These are phyloP conservation scores for Fusarium albosuccineum DNA, from an alignment of 2,329 filamentous ascomycete genomes.

Conservation along the genomic window DNA sequence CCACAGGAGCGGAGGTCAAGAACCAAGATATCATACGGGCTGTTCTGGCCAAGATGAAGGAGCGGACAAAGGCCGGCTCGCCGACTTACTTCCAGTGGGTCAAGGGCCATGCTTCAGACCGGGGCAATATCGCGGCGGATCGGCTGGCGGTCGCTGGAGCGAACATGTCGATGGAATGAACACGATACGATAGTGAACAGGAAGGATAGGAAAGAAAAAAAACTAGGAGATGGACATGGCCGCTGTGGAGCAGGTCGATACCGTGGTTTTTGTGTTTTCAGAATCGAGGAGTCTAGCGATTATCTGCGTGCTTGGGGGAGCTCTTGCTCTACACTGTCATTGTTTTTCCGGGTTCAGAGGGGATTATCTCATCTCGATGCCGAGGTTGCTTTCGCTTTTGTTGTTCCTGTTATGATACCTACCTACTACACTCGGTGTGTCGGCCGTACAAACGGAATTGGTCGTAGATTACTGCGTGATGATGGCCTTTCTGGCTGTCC, in stretches of 20 bases:
- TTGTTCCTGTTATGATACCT: slow-evolving; percentile 22
- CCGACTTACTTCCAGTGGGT: slow-evolving; percentile 86
- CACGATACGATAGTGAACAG: no score
- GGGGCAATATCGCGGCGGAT: slow-evolving; percentile 87
- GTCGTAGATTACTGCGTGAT: not conserved
- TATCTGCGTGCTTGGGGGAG: not conserved
- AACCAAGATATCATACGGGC: slow-evolving; percentile 87
- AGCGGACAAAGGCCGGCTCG: slow-evolving; percentile 71
- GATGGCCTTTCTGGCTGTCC: not conserved
- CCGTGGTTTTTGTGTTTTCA: slow-evolving; percentile 14
- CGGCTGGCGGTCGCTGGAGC: slow-evolving; percentile 72
- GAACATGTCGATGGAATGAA: slow-evolving; percentile 40
- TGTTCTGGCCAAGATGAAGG: slow-evolving; percentile 77
- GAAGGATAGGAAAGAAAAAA: not conserved
- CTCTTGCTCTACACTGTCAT: not conserved
- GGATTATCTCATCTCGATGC: slow-evolving; percentile 8
- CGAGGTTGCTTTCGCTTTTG: slow-evolving; percentile 7
- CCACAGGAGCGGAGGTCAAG: slow-evolving; percentile 77
- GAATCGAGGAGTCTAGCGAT: slow-evolving; percentile 22
- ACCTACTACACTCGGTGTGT: slow-evolving; percentile 6
- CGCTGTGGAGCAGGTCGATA: slow-evolving; percentile 9
- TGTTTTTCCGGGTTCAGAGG: not conserved
- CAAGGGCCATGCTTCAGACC: slow-evolving; percentile 82
- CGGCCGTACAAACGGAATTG: slow-evolving; percentile 12
- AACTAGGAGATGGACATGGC: slow-evolving; percentile 2